Evolutionary conservation across 345 rosid genomes (phyloP), one percentile per base, ranked within the genome.

Genomic region (Schrenkiella parvula): DNA sequence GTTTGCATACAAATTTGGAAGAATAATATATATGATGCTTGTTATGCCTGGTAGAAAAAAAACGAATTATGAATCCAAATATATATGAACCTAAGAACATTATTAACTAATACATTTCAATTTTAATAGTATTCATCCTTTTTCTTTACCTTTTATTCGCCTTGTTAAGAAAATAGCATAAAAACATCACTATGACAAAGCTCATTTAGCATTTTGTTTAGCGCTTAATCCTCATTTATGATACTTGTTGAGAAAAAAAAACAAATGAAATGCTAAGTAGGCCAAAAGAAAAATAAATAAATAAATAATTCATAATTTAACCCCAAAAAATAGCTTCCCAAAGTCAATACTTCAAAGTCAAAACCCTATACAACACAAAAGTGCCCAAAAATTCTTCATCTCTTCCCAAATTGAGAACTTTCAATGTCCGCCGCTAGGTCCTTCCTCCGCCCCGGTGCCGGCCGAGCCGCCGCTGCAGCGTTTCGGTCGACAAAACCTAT

Each of bases 341-440:
- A 3, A 12, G 46, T 41, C 46, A 41, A 41, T 1, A 13, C 15
- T 38, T 15, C 1, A 29, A 28, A 51, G 55, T 64, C 58, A 58
- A 58, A 70, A 1, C 75, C 68, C 43, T 50, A 48, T 3, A 18
- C 38, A 12, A 12, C 21, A 63, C 1, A 8, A 38, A n/a, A 15
- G 10, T 44, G 2, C 67, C 52, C 29, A 15, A 72, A 72, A 72
- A 11, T 26, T 26, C 22, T 12, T 22, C 12, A 0, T 46, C 23
- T 44, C 25, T 28, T 43, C 55, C 18, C 4, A 51, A 54, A 18
- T 12, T 57, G 8, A 25, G 17, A 51, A 14, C 18, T 14, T 66
- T 52, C 81, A 42, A 87, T 91, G 98, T 84, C 86, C 68, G 85
- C 87, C 81, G 88, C 86, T 51, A 86, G 95, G 41, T 85, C 84